Evolutionary conservation across 345 rosid species (phyloP).

Genomic region (Gossypium arboreum): DNA sequence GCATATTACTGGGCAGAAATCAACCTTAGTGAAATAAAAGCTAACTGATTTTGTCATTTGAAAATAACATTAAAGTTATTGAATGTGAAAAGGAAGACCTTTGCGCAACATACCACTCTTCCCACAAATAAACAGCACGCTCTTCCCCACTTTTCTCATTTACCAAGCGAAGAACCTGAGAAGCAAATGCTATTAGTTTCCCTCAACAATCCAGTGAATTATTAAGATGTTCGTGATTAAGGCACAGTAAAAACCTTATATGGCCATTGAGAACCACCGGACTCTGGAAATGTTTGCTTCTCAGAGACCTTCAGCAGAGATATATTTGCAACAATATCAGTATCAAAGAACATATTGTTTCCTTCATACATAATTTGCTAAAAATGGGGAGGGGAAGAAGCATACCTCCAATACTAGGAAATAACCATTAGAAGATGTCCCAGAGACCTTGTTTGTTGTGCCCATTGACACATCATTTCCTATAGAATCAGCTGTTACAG

Average conservation of each 20-base stretch:
- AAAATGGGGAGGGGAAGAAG: background rate
- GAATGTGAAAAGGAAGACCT: conserved; percentile 8
- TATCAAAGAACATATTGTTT: conserved; percentile 4
- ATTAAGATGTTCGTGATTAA: conserved; percentile 6
- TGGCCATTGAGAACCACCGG: conserved; percentile 35
- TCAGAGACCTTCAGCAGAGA: conserved; percentile 61
- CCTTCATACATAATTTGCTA: conserved; percentile 6
- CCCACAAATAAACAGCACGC: conserved; percentile 64
- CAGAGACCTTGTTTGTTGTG: conserved; percentile 24
- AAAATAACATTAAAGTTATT: conserved; percentile 3
- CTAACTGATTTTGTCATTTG: background rate
- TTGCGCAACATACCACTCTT: conserved; percentile 60
- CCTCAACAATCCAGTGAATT: conserved; percentile 17
- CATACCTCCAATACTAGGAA: conserved; percentile 91
- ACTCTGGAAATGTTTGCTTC: conserved; percentile 41
- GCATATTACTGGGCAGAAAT: background rate
- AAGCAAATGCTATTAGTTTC: conserved; percentile 15
- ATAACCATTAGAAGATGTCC: conserved; percentile 30
- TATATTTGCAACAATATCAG: conserved; percentile 12
- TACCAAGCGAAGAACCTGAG: conserved; percentile 87
- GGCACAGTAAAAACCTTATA: conserved; percentile 56
- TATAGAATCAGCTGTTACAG: conserved; percentile 17
- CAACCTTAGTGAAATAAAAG: background rate
- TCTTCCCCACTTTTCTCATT: conserved; percentile 88
- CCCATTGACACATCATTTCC: conserved; percentile 23